phyloP scores from a whole-genome alignment of 257 asterid genomes.

The Paraleonurus japonicus region DNA sequence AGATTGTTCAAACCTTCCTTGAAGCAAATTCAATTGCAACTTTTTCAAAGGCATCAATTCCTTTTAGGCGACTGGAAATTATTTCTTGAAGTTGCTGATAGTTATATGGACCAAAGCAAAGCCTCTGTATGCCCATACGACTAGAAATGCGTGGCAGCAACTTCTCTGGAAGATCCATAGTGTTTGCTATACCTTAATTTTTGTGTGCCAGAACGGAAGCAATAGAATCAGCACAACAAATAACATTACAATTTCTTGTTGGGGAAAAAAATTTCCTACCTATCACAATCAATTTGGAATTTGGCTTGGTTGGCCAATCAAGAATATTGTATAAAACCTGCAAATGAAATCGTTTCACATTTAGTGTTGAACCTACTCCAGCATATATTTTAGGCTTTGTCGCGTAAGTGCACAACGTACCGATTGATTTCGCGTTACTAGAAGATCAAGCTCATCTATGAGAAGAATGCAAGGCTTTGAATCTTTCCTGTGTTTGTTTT shows the following conservation, averaged over 20 bases:
- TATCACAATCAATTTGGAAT: slow-evolving; percentile 84
- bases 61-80: slow-evolving; percentile 77
- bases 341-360: slow-evolving; percentile 9
- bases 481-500: slow-evolving; percentile 47
- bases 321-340: slow-evolving; percentile 96
- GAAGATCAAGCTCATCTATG: slow-evolving; percentile 91
- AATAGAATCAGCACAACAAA: slow-evolving; percentile 12
- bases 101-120: slow-evolving; percentile 94
- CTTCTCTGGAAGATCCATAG: slow-evolving; percentile 99
- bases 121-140: slow-evolving; percentile 99
- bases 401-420: slow-evolving; percentile 40
- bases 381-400: neutral
- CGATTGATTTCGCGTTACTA: slow-evolving; percentile 91
- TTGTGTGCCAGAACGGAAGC: slow-evolving; percentile 9
- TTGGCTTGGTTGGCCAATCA: slow-evolving; percentile 95
- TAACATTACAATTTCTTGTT: neutral
- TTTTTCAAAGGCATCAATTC: slow-evolving; percentile 82
- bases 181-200: slow-evolving; percentile 91
- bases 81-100: slow-evolving; percentile 93
- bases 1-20: slow-evolving; percentile 60
- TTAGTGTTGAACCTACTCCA: slow-evolving; percentile 4
- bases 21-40: slow-evolving; percentile 95
- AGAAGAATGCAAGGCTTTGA: slow-evolving; percentile 85
- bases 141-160: slow-evolving; percentile 94
- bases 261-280: slow-evolving; percentile 45